Evolutionary conservation across 306 rosid species (phyloP), one percentile per base, ranked within the genome.

Genomic region (Cucurbita argyrosperma): DNA sequence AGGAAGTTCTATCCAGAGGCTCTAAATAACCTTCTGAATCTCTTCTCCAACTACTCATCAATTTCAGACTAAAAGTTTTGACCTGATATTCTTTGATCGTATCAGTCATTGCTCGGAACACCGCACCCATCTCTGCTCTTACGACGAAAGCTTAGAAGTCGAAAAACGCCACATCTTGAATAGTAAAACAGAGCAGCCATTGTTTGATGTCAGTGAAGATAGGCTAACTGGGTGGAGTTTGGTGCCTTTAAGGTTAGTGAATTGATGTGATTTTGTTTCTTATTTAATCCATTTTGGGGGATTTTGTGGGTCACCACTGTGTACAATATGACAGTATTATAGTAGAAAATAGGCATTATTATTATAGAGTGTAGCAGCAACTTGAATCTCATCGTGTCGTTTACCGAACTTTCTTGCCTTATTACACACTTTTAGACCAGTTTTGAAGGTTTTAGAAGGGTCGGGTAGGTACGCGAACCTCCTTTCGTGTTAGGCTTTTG

Each of bases 1-100:
- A 90, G 99, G 83, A 95, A 95, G 78, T 95, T 95, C 80, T 79
- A 86, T 64, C 96, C 96, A 4, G 96, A 88, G 66, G 85, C 97
- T 78, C 83, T 88, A 52, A 82, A 84, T 70, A 85, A 71, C 55
- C 85, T 95, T 79, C 76, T 95, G 87, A 76, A 77, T 80, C 82
- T 88, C 68, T 88, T 89, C 78, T 76, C 93, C 82, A 91, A 95
- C 79, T 95, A 91, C 78, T 83, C 99, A 58, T 72, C 91, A 57
- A 81, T 86, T 65, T 95, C 90, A 86, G 84, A 80, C 72, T 30
- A 80, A 78, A 74, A 74, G 74, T 87, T 82, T 88, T 86, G 65
- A 84, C 76, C 78, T 62, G 51, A 68, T 60, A 95, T 91, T 91
- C 91, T 89, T 89, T 90, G 97, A 90, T 83, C 89, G 79, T 85